Percentiles rank a stretch among this genome's conserved stretches.
These are phyloP conservation scores for Bremia lactucae DNA, from an alignment of 352 stramenopile genomes.

Conservation along the genomic window DNA sequence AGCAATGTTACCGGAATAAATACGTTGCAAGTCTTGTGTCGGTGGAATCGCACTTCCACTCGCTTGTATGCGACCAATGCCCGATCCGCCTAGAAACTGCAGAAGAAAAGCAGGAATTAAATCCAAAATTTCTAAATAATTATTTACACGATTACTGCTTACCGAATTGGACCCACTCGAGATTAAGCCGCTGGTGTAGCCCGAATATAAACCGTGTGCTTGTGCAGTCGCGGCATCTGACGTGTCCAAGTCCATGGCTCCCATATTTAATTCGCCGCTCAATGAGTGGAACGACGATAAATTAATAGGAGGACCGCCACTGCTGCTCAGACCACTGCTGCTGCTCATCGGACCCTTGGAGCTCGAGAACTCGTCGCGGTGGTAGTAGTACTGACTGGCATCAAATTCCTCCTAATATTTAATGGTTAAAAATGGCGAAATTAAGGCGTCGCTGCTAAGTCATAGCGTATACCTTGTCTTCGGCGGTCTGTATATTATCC, in stretches of 20 bases:
- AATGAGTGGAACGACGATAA: slow-evolving; percentile 49
- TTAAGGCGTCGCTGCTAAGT: too few species aligned
- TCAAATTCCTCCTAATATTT: slow-evolving; percentile 81
- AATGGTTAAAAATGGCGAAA: too few species aligned
- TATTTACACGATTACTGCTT: slow-evolving; percentile 3
- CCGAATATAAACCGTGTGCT: slow-evolving; percentile 22
- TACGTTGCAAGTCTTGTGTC: slow-evolving; percentile 47
- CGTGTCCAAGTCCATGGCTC: slow-evolving; percentile 19
- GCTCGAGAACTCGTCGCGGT: slow-evolving; percentile 56
- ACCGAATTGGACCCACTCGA: slow-evolving; percentile 31
- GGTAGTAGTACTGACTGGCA: slow-evolving; percentile 83
- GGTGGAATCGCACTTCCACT: slow-evolving; percentile 17
- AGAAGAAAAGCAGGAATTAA: background rate
- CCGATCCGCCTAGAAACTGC: slow-evolving; percentile 39
- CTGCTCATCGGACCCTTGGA: slow-evolving; percentile 20
- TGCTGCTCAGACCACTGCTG: slow-evolving; percentile 15
- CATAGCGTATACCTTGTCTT: slow-evolving; percentile 87
- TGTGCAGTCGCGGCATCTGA: slow-evolving; percentile 9
- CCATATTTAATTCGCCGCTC: slow-evolving; percentile 19
- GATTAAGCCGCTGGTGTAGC: slow-evolving; percentile 43
- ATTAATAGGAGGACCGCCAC: slow-evolving; percentile 21
- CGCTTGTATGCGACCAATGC: slow-evolving; percentile 23
- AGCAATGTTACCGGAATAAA: slow-evolving; percentile 47
- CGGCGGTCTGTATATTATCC: slow-evolving; percentile 82
- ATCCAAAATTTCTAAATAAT: background rate